Evolutionary conservation across 495 filamentous ascomycete genomes (phyloP).

Genomic region (Penicillium ucsense): DNA sequence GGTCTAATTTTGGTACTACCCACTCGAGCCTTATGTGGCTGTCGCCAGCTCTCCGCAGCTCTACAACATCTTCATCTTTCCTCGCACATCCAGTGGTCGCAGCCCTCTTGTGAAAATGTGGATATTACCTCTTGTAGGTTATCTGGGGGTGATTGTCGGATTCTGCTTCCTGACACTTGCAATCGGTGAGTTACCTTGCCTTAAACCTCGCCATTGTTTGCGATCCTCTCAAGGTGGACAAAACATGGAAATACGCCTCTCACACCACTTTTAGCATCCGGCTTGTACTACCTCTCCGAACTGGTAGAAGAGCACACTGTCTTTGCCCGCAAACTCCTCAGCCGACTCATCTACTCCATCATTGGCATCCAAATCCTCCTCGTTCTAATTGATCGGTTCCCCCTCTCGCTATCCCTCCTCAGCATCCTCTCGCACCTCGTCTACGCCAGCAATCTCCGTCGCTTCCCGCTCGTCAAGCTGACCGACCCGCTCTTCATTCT

Average conservation of each 20-base stretch:
- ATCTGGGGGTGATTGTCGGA: slow-evolving; percentile 75
- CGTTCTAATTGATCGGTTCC: slow-evolving; percentile 74
- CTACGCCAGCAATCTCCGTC: slow-evolving; percentile 80
- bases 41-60: background rate
- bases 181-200: slow-evolving; percentile 54
- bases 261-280: slow-evolving; percentile 54
- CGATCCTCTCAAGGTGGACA: too few relatives aligned
- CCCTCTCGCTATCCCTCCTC: slow-evolving; percentile 58
- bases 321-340: slow-evolving; percentile 73
- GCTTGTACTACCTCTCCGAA: slow-evolving; percentile 96
- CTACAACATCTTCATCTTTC: background rate
- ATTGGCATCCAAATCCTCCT: slow-evolving; percentile 68
- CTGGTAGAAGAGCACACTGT: slow-evolving; percentile 97
- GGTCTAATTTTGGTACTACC: too few relatives aligned
- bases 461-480: slow-evolving; percentile 82
- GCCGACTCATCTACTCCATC: slow-evolving; percentile 73
- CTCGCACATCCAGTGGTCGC: background rate
- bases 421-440: slow-evolving; percentile 75
- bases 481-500: slow-evolving; percentile 79
- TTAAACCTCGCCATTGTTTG: too few relatives aligned
- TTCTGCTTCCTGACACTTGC: slow-evolving; percentile 90
- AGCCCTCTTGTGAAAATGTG: slow-evolving; percentile 51
- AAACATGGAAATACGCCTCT: too few relatives aligned
- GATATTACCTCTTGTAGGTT: slow-evolving; percentile 84
- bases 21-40: background rate